Percentiles rank a stretch among this genome's conserved stretches.
Conservation (phyloP, 164 flowering plant genomes). For the Nymphaea colorata region DNA sequence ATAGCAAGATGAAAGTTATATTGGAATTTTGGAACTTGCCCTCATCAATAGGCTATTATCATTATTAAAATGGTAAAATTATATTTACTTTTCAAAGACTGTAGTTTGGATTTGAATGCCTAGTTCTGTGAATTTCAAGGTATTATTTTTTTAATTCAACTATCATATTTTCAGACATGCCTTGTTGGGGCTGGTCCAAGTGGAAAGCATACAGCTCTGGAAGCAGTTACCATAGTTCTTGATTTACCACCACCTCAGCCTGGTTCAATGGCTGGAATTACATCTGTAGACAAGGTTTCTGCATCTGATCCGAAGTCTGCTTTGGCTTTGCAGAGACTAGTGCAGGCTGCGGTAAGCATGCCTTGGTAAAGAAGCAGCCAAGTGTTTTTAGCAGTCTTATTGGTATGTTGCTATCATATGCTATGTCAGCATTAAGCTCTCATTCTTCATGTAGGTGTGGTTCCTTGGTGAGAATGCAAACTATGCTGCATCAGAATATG, state of each 20-base stretch:
- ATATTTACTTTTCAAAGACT: no score
- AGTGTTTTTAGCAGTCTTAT: neutral
- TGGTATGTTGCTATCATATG: neutral
- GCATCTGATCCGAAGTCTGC: constrained; percentile 99
- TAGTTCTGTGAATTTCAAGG: no score
- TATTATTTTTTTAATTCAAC: no score
- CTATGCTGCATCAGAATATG: constrained; percentile 99
- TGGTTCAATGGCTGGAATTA: constrained; percentile 69
- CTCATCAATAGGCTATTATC: no score
- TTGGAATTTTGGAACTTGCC: no score
- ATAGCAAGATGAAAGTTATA: no score
- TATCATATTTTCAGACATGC: constrained; percentile 49
- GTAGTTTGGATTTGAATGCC: no score
- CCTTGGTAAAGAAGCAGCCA: neutral
- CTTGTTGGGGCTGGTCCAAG: constrained; percentile 99
- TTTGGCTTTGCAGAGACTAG: constrained; percentile 84
- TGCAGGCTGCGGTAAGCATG: constrained; percentile 91
- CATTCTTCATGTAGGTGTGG: constrained; percentile 60
- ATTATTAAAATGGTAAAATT: no score
- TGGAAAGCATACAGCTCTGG: constrained; percentile 96
- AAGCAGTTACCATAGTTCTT: constrained; percentile 97
- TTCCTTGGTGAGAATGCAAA: constrained; percentile 99
- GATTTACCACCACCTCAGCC: constrained; percentile 99
- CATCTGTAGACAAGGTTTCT: constrained; percentile 77
- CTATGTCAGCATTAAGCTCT: neutral